Conservation (phyloP, 768 basidiomycete species). For the Antrodiella citrinella region DNA sequence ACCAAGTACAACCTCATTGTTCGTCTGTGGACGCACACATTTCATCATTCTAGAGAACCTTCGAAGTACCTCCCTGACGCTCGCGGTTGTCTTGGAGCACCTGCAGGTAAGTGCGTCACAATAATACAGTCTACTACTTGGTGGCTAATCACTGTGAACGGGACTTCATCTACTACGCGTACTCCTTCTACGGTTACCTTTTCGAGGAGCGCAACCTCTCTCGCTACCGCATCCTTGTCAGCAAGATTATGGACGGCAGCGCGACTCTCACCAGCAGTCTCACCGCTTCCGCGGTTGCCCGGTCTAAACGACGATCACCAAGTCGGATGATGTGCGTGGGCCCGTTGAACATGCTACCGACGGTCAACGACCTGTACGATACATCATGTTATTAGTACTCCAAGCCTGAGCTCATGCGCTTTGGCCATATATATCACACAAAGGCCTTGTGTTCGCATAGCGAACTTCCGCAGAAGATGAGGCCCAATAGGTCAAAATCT, state of each 20-base stretch:
- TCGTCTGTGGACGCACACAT: conserved; percentile 86
- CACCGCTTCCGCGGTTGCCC: conserved; percentile 47
- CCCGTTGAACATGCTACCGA: conserved; percentile 20
- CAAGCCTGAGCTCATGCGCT: too few relatives aligned
- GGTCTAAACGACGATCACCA: too few relatives aligned
- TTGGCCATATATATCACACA: too few relatives aligned
- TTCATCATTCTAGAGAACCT: conserved; percentile 87
- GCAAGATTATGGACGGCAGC: conserved; percentile 63
- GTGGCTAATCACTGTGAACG: conserved; percentile 3
- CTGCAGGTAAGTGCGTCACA: conserved; percentile 40
- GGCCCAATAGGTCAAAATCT: too few relatives aligned
- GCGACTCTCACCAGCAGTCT: conserved; percentile 31
- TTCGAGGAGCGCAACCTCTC: conserved; percentile 71
- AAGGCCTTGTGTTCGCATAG: too few relatives aligned
- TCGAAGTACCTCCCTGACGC: conserved; percentile 67
- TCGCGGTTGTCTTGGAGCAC: conserved; percentile 75
- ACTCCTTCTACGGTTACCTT: conserved; percentile 86
- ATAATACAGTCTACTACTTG: background rate
- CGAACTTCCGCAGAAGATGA: too few relatives aligned
- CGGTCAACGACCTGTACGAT: conserved; percentile 16
- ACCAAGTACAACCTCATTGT: conserved; percentile 94
- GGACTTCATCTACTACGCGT: conserved; percentile 93
- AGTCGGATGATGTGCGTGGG: too few relatives aligned
- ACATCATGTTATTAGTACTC: too few relatives aligned
- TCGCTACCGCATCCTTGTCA: conserved; percentile 91